A percentile compares a stretch with the other conserved stretches of the same genome.
Conservation (phyloP, 306 rosid genomes). For the Pachyrhizus erosus region DNA sequence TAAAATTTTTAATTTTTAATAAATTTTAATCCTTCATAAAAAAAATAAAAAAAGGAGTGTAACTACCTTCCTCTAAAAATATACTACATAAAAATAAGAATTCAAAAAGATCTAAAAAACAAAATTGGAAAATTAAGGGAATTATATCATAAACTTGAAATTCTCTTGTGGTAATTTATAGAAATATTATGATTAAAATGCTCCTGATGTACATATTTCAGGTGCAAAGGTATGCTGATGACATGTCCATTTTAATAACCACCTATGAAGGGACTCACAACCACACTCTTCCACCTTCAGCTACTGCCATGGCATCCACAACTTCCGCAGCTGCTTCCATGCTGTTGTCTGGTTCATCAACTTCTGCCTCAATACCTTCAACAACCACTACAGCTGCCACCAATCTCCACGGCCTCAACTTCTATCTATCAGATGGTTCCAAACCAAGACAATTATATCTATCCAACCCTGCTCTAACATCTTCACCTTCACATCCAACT, state of each 20-base stretch:
- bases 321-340: slow-evolving; percentile 94
- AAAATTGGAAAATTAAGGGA: background rate
- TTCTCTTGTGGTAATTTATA: background rate
- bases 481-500: slow-evolving; percentile 75
- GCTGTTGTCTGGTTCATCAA: slow-evolving; percentile 79
- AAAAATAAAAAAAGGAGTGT: no score
- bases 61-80: no score
- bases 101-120: no score
- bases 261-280: slow-evolving; percentile 96
- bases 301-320: slow-evolving; percentile 96
- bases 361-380: slow-evolving; percentile 43
- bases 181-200: background rate
- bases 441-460: slow-evolving; percentile 65
- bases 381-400: slow-evolving; percentile 30
- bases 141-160: background rate
- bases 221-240: slow-evolving; percentile 92
- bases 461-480: slow-evolving; percentile 61
- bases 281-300: slow-evolving; percentile 87
- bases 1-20: no score
- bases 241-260: slow-evolving; percentile 80
- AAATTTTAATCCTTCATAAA: no score
- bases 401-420: slow-evolving; percentile 66
- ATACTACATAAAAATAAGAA: no score
- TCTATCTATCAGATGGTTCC: slow-evolving; percentile 58
- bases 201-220: slow-evolving; percentile 33